Percentiles rank a stretch among this genome's conserved stretches.
phyloP scores from a whole-genome alignment of 495 filamentous ascomycete species.

The Aspergillus bridgeri region DNA sequence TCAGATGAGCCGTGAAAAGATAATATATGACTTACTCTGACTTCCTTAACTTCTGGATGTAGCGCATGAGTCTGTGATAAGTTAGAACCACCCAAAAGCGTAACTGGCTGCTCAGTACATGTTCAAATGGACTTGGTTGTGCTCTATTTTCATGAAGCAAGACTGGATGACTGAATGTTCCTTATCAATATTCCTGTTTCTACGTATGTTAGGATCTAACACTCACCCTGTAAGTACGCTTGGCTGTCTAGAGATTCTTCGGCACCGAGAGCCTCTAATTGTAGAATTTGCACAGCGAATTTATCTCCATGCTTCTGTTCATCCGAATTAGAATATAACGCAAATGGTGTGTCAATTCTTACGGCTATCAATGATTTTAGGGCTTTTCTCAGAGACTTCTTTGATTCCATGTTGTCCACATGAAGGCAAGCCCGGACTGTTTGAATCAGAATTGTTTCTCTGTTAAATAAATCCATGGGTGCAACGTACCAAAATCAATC shows the following conservation, averaged over 20 bases:
- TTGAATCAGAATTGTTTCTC: neutral
- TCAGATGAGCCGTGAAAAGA: neutral
- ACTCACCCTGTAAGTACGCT: constrained; percentile 35
- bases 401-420: constrained; percentile 5
- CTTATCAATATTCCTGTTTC: neutral
- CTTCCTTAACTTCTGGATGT: constrained; percentile 63
- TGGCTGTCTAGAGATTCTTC: constrained; percentile 30
- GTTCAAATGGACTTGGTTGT: neutral
- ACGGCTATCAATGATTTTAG: constrained; percentile 20
- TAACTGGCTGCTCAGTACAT: neutral
- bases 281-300: constrained; percentile 63
- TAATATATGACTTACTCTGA: constrained; percentile 11
- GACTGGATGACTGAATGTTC: neutral
- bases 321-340: neutral
- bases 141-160: neutral
- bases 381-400: constrained; percentile 2
- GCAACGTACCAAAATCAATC: constrained; percentile 37
- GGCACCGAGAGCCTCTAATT: constrained; percentile 58
- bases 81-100: constrained; percentile 28
- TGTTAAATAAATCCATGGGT: neutral
- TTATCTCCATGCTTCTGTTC: constrained; percentile 55
- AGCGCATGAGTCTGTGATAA: constrained; percentile 54
- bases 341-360: constrained; percentile 2
- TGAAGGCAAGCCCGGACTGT: constrained; percentile 24
- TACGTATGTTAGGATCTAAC: neutral